Conservation (phyloP, 257 asterid species). For the Fraxinus quadrangulata region DNA sequence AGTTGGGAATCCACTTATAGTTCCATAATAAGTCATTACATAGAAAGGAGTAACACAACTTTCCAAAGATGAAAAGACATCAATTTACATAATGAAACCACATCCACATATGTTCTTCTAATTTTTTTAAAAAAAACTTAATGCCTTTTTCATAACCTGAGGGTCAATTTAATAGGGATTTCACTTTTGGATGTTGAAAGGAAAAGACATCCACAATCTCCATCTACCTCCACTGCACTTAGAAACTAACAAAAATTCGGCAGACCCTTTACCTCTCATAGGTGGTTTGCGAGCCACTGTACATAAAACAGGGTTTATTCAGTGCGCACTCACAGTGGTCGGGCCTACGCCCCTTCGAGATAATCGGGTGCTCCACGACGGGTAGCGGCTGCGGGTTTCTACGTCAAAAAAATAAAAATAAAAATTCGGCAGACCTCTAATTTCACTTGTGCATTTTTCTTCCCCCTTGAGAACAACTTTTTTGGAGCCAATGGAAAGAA, state of each 20-base stretch:
- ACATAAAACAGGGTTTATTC: too few species aligned
- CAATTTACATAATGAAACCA: slow-evolving; percentile 19
- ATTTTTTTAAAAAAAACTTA: neutral
- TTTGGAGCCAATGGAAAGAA: slow-evolving; percentile 22
- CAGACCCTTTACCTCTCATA: neutral
- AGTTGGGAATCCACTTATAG: slow-evolving; percentile 40
- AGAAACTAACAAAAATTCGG: neutral
- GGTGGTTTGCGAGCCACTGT: too few species aligned
- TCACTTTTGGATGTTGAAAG: slow-evolving; percentile 27
- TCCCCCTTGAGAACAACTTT: neutral
- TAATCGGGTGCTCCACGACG: too few species aligned
- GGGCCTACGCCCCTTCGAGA: too few species aligned
- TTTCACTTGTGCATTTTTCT: neutral
- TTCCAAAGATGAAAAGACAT: slow-evolving; percentile 31
- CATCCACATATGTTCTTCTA: neutral
- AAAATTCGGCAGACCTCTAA: neutral
- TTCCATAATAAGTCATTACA: slow-evolving; percentile 32
- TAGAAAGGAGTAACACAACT: slow-evolving; percentile 12
- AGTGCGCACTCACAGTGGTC: too few species aligned
- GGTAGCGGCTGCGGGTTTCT: too few species aligned
- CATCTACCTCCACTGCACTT: neutral
- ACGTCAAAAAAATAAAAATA: neutral
- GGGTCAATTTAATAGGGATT: slow-evolving; percentile 19
- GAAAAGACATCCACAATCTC: slow-evolving; percentile 25
- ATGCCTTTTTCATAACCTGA: neutral